These are phyloP conservation scores for Corchorus capsularis DNA, from an alignment of 345 rosid genomes.

Conservation along the genomic window DNA sequence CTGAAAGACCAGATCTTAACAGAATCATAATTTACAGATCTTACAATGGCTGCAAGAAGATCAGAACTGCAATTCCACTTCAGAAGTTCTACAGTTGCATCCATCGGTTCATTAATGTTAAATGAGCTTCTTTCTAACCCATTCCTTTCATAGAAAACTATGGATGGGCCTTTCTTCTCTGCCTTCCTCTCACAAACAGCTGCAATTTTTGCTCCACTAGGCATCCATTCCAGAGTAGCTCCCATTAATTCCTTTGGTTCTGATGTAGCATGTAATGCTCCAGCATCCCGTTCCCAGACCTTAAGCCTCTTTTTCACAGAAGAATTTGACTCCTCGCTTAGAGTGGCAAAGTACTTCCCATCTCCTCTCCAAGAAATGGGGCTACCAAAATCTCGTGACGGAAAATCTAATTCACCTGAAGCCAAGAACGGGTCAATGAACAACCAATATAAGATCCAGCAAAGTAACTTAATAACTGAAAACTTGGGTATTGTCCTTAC, in stretches of 20 bases:
- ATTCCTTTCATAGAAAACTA: slow-evolving; percentile 86
- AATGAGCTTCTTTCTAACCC: slow-evolving; percentile 84
- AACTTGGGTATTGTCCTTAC: neutral
- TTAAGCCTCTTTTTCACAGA: slow-evolving; percentile 56
- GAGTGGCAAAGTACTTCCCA: slow-evolving; percentile 81
- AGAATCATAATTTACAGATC: slow-evolving; percentile 57
- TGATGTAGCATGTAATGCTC: slow-evolving; percentile 70
- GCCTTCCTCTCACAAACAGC: slow-evolving; percentile 61
- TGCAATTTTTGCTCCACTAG: slow-evolving; percentile 94
- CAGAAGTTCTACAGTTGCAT: slow-evolving; percentile 54
- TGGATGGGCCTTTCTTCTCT: slow-evolving; percentile 55
- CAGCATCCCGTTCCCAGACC: slow-evolving; percentile 95
- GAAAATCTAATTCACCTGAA: slow-evolving; percentile 47
- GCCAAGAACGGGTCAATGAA: slow-evolving; percentile 13
- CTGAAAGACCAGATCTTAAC: slow-evolving; percentile 81
- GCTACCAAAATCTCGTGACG: slow-evolving; percentile 40
- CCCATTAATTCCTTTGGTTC: slow-evolving; percentile 67
- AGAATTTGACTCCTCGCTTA: slow-evolving; percentile 42
- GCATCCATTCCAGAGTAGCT: slow-evolving; percentile 93
- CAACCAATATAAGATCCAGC: slow-evolving; percentile 11
- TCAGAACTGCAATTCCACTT: slow-evolving; percentile 94
- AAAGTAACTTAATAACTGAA: neutral
- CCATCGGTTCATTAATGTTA: slow-evolving; percentile 48
- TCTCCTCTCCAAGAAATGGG: slow-evolving; percentile 93
- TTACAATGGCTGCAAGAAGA: slow-evolving; percentile 78